These are phyloP conservation scores for Brassica rapa DNA, from an alignment of 345 rosid species.

Conservation along the genomic window DNA sequence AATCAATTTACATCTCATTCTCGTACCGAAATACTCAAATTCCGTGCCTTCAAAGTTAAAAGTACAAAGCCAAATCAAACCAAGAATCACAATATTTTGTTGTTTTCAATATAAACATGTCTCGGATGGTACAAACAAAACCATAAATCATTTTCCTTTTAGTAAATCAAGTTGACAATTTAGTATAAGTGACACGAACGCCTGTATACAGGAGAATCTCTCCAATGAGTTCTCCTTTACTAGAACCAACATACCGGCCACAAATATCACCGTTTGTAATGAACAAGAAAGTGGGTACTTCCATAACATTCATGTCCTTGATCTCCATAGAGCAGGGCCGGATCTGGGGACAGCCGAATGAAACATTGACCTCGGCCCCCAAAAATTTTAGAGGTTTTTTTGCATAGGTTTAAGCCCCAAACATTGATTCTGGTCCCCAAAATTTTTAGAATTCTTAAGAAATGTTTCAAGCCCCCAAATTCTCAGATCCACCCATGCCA, in stretches of 20 bases:
- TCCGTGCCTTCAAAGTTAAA: conserved; percentile 28
- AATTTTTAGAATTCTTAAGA: too few species aligned
- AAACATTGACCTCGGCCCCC: too few species aligned
- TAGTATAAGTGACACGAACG: conserved; percentile 71
- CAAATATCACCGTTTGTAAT: conserved; percentile 69
- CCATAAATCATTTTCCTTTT: background rate
- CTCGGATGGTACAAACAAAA: conserved; percentile 14
- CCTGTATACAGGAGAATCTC: conserved; percentile 91
- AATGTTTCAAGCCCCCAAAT: too few species aligned
- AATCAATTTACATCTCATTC: conserved; percentile 22
- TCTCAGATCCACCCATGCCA: conserved; percentile 4
- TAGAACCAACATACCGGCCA: conserved; percentile 88
- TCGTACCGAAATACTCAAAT: background rate
- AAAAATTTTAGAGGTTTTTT: too few species aligned
- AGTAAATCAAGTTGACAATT: conserved; percentile 13
- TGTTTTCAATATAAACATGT: background rate
- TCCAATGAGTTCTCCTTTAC: conserved; percentile 94
- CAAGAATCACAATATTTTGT: conserved; percentile 7
- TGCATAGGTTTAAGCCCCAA: too few species aligned
- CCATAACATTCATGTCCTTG: conserved; percentile 77
- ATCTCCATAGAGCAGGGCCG: conserved; percentile 41
- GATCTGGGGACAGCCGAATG: too few species aligned
- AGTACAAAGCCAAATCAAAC: background rate
- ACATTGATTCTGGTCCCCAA: too few species aligned
- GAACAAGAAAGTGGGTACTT: conserved; percentile 88